These are phyloP conservation scores for Lentinula raphanica DNA, from an alignment of 768 basidiomycete species.

Conservation along the genomic window DNA sequence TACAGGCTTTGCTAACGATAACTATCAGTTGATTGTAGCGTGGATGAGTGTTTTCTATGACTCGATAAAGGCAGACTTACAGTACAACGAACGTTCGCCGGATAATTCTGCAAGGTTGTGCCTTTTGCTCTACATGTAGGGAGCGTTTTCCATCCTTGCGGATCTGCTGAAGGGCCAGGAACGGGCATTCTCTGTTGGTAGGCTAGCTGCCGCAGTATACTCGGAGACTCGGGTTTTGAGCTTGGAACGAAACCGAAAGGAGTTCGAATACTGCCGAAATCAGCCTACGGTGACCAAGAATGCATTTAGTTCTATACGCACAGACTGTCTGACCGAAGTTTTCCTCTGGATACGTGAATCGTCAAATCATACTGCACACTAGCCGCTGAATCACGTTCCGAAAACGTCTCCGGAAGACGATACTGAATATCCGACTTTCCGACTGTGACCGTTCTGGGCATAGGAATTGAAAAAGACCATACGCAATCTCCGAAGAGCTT, in stretches of 20 bases:
- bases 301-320: constrained; percentile 18
- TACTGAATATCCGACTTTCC: constrained; percentile 32
- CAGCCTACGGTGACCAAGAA: neutral
- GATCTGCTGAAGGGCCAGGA: constrained; percentile 42
- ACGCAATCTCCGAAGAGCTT: constrained; percentile 43
- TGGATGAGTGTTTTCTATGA: neutral
- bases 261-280: constrained; percentile 36
- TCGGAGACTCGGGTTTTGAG: constrained; percentile 39
- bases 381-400: constrained; percentile 42
- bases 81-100: constrained; percentile 35
- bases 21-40: constrained; percentile 19
- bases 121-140: constrained; percentile 36
- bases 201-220: constrained; percentile 43
- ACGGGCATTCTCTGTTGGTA: constrained; percentile 41
- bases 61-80: constrained; percentile 23
- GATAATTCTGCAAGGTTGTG: constrained; percentile 32
- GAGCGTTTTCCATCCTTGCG: constrained; percentile 47
- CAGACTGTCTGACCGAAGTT: constrained; percentile 43
- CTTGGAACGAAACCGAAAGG: constrained; percentile 50
- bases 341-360: constrained; percentile 40
- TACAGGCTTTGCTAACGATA: constrained; percentile 44
- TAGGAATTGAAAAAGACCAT: constrained; percentile 44
- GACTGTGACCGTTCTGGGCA: constrained; percentile 38
- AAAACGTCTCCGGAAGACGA: constrained; percentile 47
- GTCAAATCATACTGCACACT: constrained; percentile 50